These are phyloP conservation scores for Capsella bursapastoris DNA, from an alignment of 345 rosid genomes.

Conservation along the genomic window DNA sequence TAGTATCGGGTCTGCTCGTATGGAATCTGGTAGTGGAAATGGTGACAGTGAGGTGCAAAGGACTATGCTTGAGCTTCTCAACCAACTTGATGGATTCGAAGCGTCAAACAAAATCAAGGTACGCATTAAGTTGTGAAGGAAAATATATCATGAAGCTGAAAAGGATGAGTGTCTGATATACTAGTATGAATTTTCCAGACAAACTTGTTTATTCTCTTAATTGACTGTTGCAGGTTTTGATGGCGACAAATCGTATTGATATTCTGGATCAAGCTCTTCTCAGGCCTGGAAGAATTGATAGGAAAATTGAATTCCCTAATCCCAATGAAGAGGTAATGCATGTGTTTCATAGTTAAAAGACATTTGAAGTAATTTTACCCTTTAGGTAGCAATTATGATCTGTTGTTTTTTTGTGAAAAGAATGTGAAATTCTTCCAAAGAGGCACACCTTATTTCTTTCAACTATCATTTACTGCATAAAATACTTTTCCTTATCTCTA, in stretches of 20 bases:
- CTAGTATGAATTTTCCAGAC: no score
- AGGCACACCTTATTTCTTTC: not conserved
- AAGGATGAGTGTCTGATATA: no score
- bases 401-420: not conserved
- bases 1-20: no score
- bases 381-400: not conserved
- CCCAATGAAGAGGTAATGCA: slow-evolving; percentile 84
- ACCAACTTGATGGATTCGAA: no score
- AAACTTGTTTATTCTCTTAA: no score
- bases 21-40: no score
- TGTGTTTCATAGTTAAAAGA: slow-evolving; percentile 1
- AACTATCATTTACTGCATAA: not conserved
- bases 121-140: no score
- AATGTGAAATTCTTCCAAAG: not conserved
- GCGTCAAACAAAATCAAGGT: no score
- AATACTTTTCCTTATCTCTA: not conserved
- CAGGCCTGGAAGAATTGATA: slow-evolving; percentile 97
- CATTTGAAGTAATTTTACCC: not conserved
- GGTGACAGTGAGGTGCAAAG: no score
- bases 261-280: slow-evolving; percentile 97
- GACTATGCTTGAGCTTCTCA: no score
- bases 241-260: slow-evolving; percentile 99
- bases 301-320: slow-evolving; percentile 98
- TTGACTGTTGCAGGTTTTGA: slow-evolving; percentile 64
- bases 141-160: no score